phyloP scores from a whole-genome alignment of 257 asterid species.

The Solanum megistacrolobum region DNA sequence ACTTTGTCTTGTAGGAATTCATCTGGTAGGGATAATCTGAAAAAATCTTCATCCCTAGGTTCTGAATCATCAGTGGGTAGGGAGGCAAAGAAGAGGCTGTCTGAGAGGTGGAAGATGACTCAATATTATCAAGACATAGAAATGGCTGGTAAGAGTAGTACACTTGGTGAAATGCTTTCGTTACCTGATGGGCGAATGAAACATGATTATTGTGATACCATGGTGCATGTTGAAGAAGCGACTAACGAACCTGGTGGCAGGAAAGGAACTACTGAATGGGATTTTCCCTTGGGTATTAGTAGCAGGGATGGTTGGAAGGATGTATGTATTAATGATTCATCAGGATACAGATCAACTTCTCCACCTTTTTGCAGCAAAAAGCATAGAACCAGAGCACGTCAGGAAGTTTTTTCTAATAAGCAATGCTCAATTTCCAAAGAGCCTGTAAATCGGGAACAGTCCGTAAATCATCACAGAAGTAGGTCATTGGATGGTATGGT shows the following conservation, averaged over 20 bases:
- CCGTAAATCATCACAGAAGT: slow-evolving; percentile 16
- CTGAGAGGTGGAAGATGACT: slow-evolving; percentile 84
- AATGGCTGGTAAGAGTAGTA: slow-evolving; percentile 41
- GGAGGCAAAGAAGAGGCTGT: slow-evolving; percentile 71
- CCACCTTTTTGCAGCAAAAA: slow-evolving; percentile 34
- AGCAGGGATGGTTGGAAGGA: slow-evolving; percentile 80
- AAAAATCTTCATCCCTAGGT: slow-evolving; percentile 30
- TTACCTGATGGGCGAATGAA: slow-evolving; percentile 33
- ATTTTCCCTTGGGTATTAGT: slow-evolving; percentile 54
- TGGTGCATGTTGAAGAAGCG: slow-evolving; percentile 17
- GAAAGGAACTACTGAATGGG: slow-evolving; percentile 18
- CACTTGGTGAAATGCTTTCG: slow-evolving; percentile 83
- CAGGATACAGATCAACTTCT: slow-evolving; percentile 50
- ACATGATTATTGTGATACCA: slow-evolving; percentile 18
- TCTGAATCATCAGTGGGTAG: slow-evolving; percentile 48
- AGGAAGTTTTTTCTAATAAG: slow-evolving; percentile 23
- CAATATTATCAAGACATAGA: slow-evolving; percentile 48
- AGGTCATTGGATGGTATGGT: slow-evolving; percentile 36
- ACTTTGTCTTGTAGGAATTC: slow-evolving; percentile 34
- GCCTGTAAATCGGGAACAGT: background rate
- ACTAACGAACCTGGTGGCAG: slow-evolving; percentile 12
- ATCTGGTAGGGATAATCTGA: slow-evolving; percentile 22
- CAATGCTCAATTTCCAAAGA: slow-evolving; percentile 15
- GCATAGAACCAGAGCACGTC: slow-evolving; percentile 23
- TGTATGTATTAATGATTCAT: slow-evolving; percentile 31